Evolutionary conservation across 192 early-diverging fungal genomes (phyloP), one percentile per base, ranked within the genome.

Genomic region (Backusella australiensis): DNA sequence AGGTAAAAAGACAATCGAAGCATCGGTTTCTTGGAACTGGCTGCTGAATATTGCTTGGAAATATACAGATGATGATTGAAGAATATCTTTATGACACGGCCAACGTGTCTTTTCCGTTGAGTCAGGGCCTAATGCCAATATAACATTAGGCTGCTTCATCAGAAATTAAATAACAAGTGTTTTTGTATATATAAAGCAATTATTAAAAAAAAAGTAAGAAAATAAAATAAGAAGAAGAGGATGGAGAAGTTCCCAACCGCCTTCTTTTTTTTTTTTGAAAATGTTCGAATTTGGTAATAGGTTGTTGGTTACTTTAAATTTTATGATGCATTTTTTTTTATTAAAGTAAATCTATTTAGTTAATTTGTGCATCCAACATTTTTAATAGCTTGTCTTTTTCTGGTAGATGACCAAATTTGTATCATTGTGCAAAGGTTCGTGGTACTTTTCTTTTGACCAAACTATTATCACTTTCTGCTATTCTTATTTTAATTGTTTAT

Each of bases 1-100:
- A 2, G 80, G 75, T 32, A 81, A 21, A 17, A 69, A 65, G 3
- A 81, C 32, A 66, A 75, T 74, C 34, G 72, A 35, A 6, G 80
- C 71, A 19, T 56, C 67, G 5, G 72, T 49, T 34, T 81, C 80
- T 6, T 36, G 36, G 46, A 81, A 81, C 17, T 74, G 68, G n/a
- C 68, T 65, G 14, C 56, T 71, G 49, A 81, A 81, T 69, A 81
- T 78, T 34, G 80, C 52, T 23, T 59, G 23, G 23, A 81, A 81
- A 69, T 81, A 81, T 8, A 68, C 42, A 0, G 80, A 81, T 6
- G 69, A 46, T 41, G 35, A 38, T 19, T 38, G 34, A 9, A 76
- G 42, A n/a, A 76, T 49, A 35, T 38, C 21, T 41, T 71, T 69
- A 42, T 76, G 75, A 6, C 75, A 76, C 4, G 67, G 44, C 75